Evolutionary conservation across 306 rosid genomes (phyloP).

Genomic region (Rubus idaeus): DNA sequence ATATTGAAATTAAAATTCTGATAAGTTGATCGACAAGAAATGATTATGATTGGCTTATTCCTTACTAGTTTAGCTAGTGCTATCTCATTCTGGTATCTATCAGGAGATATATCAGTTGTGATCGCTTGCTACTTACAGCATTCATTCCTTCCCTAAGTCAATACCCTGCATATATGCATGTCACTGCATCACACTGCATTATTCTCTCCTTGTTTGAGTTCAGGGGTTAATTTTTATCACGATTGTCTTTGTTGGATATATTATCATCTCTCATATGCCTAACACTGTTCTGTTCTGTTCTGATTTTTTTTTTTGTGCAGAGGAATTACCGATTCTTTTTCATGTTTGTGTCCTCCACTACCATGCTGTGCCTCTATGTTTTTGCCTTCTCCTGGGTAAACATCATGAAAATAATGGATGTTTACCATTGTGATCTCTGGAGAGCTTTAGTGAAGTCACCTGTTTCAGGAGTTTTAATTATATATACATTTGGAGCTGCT

Average conservation of each 20-base stretch:
- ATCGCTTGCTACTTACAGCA: too few species aligned
- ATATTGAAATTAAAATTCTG: too few species aligned
- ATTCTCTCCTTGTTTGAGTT: slow-evolving; percentile 7
- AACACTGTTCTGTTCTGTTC: slow-evolving; percentile 16
- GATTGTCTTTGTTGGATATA: neutral
- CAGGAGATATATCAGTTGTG: too few species aligned
- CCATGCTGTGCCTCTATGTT: slow-evolving; percentile 42
- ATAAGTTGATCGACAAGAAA: too few species aligned
- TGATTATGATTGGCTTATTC: too few species aligned
- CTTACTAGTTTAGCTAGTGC: too few species aligned
- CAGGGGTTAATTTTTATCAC: neutral
- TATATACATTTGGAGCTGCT: slow-evolving; percentile 38
- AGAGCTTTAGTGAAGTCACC: slow-evolving; percentile 40
- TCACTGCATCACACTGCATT: neutral
- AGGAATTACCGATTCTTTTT: slow-evolving; percentile 52
- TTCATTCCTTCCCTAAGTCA: neutral
- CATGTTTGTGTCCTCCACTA: slow-evolving; percentile 49
- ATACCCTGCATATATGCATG: neutral
- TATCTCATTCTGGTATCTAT: too few species aligned
- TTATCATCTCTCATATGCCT: slow-evolving; percentile 15
- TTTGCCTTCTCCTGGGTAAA: slow-evolving; percentile 51
- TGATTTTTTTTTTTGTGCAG: slow-evolving; percentile 22
- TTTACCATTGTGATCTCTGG: slow-evolving; percentile 29
- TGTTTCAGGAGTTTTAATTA: slow-evolving; percentile 36
- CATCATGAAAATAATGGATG: slow-evolving; percentile 33